Base-by-base conservation (phyloP, 306 rosid genomes). In the Macrotyloma uniflorum region DNA sequence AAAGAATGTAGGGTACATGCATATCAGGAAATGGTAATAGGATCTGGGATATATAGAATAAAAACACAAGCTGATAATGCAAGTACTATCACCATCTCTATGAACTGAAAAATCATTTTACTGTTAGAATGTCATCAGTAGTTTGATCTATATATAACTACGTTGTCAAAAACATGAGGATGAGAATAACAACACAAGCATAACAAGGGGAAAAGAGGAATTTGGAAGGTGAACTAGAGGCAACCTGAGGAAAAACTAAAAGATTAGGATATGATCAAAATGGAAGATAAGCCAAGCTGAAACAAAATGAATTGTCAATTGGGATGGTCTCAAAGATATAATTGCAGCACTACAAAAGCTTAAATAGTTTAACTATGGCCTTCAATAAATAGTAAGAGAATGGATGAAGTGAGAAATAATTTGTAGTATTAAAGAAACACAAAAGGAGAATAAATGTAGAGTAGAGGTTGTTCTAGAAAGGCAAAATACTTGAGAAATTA, bases 21-120 rank as follows among this genome's bases (percentile, higher is more conserved):
- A 57, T 28, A 64, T 22, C 63, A 51, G 68, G 63, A 67, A 38
- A 78, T 22, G 47, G 13, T 14, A 35, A 35, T 30, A 35, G 67
- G 79, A 78, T 73, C 33, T 74, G 28, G 61, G 68, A 83, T 57
- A 50, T 54, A 54, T 7, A 51, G 73, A 15, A 13, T 28, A 28
- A 45, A 45, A 40, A 68, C 68, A 32, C 35, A 51, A 8, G 15
- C 19, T 45, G 26, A 51, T 55, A 57, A 33, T 50, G 74, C 72
- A 59, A 47, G 62, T 35, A 67, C 62, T 19, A 10, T 49, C 30
- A 67, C 68, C 32, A 40, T 79, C 79, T 67, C 65, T 57, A 16
- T 72, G 0, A 63, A 49, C 40, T 59, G 20, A 35, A 65, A 38
- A 45, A 0, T 32, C 0, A 32, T 32, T 32, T 18, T 6, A 78